Evolutionary conservation across 805 yeast genomes (phyloP).

Genomic region (Yarrowia sp.): DNA sequence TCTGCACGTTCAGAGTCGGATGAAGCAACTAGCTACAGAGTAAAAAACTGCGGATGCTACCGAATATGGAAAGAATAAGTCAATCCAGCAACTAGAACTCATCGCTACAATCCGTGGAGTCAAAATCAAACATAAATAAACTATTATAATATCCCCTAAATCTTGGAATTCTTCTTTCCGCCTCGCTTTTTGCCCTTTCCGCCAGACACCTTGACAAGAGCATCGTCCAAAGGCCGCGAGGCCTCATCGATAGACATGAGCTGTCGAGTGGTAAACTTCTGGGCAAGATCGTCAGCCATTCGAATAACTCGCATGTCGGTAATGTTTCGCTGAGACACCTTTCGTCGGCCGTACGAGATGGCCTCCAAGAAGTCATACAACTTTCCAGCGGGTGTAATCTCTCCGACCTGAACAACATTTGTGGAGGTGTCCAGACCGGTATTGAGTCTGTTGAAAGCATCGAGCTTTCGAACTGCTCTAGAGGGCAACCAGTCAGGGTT

Average conservation of each 20-base stretch:
- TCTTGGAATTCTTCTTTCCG: constrained; percentile 12
- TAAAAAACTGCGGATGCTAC: too few relatives aligned
- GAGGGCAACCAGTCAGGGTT: constrained; percentile 19
- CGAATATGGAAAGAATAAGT: too few relatives aligned
- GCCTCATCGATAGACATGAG: constrained; percentile 22
- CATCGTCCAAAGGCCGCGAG: constrained; percentile 18
- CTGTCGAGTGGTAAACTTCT: constrained; percentile 14
- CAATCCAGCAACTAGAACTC: too few relatives aligned
- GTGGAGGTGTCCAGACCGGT: constrained; percentile 4
- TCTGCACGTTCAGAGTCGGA: too few relatives aligned
- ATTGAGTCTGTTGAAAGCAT: constrained; percentile 9
- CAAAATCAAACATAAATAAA: constrained; percentile 13
- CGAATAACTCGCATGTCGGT: constrained; percentile 24
- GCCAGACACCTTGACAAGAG: constrained; percentile 5
- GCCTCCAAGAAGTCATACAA: constrained; percentile 37
- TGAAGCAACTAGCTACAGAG: too few relatives aligned
- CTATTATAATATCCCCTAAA: neutral
- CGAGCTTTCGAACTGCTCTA: constrained; percentile 1
- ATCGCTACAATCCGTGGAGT: too few relatives aligned
- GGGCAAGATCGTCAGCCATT: constrained; percentile 6
- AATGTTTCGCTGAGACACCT: constrained; percentile 27
- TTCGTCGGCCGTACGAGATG: constrained; percentile 39
- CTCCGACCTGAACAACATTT: constrained; percentile 24
- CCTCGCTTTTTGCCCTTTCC: neutral
- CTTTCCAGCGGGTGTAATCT: constrained; percentile 34